Evolutionary conservation across 176 grass and related monocot species (phyloP).

Genomic region (Rhynchospora breviuscula): DNA sequence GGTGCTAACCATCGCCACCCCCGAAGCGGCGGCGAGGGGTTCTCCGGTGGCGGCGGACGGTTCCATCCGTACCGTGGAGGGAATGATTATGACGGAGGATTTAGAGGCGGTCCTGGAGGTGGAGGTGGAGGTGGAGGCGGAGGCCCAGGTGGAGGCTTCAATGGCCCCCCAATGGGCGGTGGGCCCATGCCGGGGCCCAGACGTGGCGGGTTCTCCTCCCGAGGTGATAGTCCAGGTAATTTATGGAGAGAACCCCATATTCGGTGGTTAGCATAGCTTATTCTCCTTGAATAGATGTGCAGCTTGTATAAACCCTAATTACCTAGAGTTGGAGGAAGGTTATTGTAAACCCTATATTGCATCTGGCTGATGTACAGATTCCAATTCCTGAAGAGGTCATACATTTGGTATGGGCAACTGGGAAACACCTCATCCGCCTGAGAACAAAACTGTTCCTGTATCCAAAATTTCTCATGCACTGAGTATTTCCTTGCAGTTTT

Average conservation of each 20-base stretch:
- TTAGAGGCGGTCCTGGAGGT: constrained; percentile 7
- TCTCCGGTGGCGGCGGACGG: constrained; percentile 5
- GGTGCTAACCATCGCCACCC: constrained; percentile 7
- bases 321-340: background rate
- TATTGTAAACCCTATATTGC: background rate
- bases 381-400: background rate
- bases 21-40: constrained; percentile 9
- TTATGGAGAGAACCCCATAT: background rate
- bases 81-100: constrained; percentile 19
- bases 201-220: constrained; percentile 3
- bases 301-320: background rate
- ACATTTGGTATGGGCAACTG: background rate
- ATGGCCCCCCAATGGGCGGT: constrained; percentile 18
- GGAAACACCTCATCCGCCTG: background rate
- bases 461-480: background rate
- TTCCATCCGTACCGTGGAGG: constrained; percentile 15
- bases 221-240: constrained; percentile 22
- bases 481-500: background rate
- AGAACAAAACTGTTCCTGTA: background rate
- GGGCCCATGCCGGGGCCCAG: constrained; percentile 1
- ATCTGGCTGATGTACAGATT: background rate
- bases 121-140: background rate
- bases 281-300: background rate
- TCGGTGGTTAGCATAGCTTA: background rate
- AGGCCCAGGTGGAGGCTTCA: constrained; percentile 6